Conservation (phyloP, 2,329 filamentous ascomycete genomes). For the Fusarium acutatum region DNA sequence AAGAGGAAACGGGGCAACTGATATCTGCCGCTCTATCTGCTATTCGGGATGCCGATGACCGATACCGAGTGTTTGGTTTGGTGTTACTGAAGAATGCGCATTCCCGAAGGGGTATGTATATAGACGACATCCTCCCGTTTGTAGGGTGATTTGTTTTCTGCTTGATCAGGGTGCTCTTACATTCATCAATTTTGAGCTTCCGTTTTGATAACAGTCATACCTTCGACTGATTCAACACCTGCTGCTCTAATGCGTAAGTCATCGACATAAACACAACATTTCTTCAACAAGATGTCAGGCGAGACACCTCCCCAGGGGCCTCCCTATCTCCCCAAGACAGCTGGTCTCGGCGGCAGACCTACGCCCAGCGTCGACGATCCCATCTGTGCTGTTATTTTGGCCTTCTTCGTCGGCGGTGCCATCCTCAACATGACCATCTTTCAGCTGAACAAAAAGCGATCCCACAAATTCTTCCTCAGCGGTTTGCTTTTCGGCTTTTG, state of each 20-base stretch:
- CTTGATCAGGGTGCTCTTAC: not conserved
- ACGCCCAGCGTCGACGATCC: constrained; percentile 68
- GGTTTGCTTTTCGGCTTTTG: constrained; percentile 67
- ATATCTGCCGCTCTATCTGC: constrained; percentile 1
- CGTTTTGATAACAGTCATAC: no score
- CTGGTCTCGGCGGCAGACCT: constrained; percentile 66
- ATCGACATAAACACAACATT: not conserved
- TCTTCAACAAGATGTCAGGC: constrained; percentile 15
- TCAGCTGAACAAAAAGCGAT: constrained; percentile 56
- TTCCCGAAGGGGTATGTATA: not conserved
- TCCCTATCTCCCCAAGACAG: constrained; percentile 52
- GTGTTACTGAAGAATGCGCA: not conserved
- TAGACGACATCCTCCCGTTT: not conserved
- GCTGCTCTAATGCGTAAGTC: not conserved
- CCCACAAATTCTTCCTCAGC: constrained; percentile 69
- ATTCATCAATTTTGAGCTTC: not conserved
- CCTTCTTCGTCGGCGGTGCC: constrained; percentile 64
- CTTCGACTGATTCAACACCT: not conserved
- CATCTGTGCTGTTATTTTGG: constrained; percentile 69
- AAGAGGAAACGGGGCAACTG: constrained; percentile 25
- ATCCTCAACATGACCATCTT: constrained; percentile 67
- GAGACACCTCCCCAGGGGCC: constrained; percentile 43
- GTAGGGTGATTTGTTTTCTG: not conserved
- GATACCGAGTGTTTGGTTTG: constrained; percentile 3
- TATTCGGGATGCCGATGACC: constrained; percentile 32